Conservation (phyloP, 305 asterid genomes). For the Ruellia speciosa region DNA sequence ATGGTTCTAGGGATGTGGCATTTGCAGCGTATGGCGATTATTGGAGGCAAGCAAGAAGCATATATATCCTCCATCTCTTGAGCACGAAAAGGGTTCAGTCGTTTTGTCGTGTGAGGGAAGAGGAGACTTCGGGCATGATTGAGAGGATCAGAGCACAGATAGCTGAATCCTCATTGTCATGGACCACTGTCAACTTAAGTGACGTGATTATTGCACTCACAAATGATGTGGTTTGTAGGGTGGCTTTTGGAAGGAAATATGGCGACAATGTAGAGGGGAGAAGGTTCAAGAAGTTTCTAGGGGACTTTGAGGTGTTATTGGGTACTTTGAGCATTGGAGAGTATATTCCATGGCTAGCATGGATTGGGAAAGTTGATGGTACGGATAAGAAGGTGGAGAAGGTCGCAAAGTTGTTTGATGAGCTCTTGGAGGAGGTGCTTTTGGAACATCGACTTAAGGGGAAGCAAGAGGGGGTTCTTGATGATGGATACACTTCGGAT, state of each 20-base stretch:
- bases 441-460: slow-evolving; percentile 19
- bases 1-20: slow-evolving; percentile 30
- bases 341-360: slow-evolving; percentile 30
- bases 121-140: slow-evolving; percentile 31
- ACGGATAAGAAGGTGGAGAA: slow-evolving; percentile 27
- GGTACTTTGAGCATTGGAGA: slow-evolving; percentile 28
- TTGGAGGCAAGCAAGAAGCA: slow-evolving; percentile 44
- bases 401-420: slow-evolving; percentile 31
- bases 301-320: slow-evolving; percentile 26
- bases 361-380: slow-evolving; percentile 40
- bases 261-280: slow-evolving; percentile 10
- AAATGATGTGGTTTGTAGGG: slow-evolving; percentile 26
- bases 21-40: slow-evolving; percentile 44
- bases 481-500: slow-evolving; percentile 14
- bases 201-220: slow-evolving; percentile 6
- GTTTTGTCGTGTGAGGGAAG: slow-evolving; percentile 28
- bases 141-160: slow-evolving; percentile 10
- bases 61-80: slow-evolving; percentile 42
- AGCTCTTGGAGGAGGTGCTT: slow-evolving; percentile 29
- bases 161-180: not conserved
- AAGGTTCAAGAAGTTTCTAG: slow-evolving; percentile 17
- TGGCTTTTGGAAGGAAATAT: slow-evolving; percentile 25
- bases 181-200: slow-evolving; percentile 22
- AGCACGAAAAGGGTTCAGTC: slow-evolving; percentile 46
- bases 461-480: not conserved